Base-by-base conservation (phyloP, 345 rosid species). In the Eucalyptus sp. region DNA sequence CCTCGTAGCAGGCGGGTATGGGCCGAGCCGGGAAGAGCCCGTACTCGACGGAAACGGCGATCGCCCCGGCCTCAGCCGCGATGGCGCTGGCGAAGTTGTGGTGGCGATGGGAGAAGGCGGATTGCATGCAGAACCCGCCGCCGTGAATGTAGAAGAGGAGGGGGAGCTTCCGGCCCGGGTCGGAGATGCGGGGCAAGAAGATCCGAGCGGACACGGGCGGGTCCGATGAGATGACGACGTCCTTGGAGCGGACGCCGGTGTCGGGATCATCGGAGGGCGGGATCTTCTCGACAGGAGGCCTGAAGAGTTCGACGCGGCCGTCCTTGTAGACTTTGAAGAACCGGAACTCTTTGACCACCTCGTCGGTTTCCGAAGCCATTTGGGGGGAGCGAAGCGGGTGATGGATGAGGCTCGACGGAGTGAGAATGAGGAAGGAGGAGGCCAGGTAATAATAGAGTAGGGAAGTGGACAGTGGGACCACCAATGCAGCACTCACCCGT, bases 21-120 rank as follows among this genome's bases (percentile, higher is more conserved):
- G 90, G 94, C 27, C 91, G 90, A 81, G 89, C 95, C 1, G 93
- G 95, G 58, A 90, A 92, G 49, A 91, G 79, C 24, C 92, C 76
- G 49, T 91, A 92, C 51, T 92, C 94, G 8, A 89, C 89, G 9
- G 94, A 91, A 37, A 92, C 87, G 7, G 83, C 92, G 4, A 91
- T 50, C 84, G 46, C 86, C 64, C 86, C 88, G 43, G 90, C 91
- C 79, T 68, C 71, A 17, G 90, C 89, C 24, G 83, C 92, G 7
- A 91, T 8, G 17, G 90, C 14, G 86, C 88, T 41, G 76, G 64
- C 84, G 86, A 79, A 87, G 58, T 56, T 68, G 51, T 92, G 90
- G 56, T 58, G 84, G 18, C 17, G 8, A 8, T 48, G 43, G 87
- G 89, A 87, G 86, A 88, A 79, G 81, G 94, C 88, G 64, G 94